Evolutionary conservation across 495 filamentous ascomycete genomes (phyloP), one percentile per base, ranked within the genome.

Genomic region (Aspergillus taichungensis): DNA sequence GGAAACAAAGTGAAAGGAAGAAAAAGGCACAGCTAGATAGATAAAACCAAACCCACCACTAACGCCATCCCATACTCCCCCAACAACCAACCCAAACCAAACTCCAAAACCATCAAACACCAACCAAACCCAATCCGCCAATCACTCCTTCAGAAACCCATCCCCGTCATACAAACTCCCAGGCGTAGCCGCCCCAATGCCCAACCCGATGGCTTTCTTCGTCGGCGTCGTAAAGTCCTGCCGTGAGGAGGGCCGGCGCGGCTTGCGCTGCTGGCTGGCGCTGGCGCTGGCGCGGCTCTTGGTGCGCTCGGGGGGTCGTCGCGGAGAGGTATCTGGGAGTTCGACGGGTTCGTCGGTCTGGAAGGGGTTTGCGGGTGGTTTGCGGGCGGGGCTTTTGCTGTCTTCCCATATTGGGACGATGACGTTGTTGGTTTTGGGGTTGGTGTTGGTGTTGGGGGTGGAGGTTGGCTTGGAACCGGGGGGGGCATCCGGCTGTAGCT

Each of bases 141-240:
- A 43, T 47, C 53, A 69, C 50, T 74, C 72, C 41, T 61, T 66
- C 41, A 74, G 43, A 47, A 76, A 74, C 8, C 72, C 72, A 41
- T 73, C 66, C 8, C 64, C 60, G 49, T 76, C 72, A 46, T 76
- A 76, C 40, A 74, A 42, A 51, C 72, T 74, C 11, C 52, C 69
- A 24, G 71, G 69, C 2, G 68, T 72, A 9, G 57, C 50, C 33
- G 54, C 51, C 11, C 60, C 58, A 45, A 67, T 52, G 1, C 63
- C 63, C 13, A 67, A 50, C 2, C 67, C 67, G n/a, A 66, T 47
- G 1, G 51, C 40, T 40, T 64, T 63, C 18, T 54, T 51, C n/a
- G 40, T 54, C 0, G 67, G 67, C 0, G 67, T 71, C 14, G 47
- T 56, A 37, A 61, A 47, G 2, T 52, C 60, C 2, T 55, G 55